Conservation (phyloP, 2,329 filamentous ascomycete species). For the Macrophomina tecta region DNA sequence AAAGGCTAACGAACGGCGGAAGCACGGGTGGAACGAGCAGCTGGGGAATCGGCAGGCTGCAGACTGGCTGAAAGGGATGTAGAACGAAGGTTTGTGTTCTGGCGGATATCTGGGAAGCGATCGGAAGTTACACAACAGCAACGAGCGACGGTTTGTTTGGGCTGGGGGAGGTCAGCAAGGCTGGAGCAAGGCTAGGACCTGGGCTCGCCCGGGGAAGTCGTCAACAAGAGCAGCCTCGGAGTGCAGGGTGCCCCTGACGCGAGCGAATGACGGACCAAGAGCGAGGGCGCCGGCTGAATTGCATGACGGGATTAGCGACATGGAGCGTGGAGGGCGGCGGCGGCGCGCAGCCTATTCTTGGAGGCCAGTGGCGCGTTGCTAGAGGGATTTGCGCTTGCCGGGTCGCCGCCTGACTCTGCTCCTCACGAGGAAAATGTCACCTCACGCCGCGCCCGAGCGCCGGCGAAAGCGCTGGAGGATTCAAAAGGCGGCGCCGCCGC, state of each 20-base stretch:
- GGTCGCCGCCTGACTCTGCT: slow-evolving; percentile 18
- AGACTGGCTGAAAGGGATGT: slow-evolving; percentile 3
- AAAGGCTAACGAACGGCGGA: neutral
- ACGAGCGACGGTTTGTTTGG: slow-evolving; percentile 23
- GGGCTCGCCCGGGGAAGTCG: slow-evolving; percentile 20
- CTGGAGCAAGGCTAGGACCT: slow-evolving; percentile 3
- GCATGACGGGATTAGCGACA: slow-evolving; percentile 21
- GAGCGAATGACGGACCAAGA: slow-evolving; percentile 20
- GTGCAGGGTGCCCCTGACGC: slow-evolving; percentile 21
- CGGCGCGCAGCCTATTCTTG: slow-evolving; percentile 18
- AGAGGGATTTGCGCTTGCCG: slow-evolving; percentile 23
- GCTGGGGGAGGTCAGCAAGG: slow-evolving; percentile 8
- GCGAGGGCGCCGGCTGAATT: slow-evolving; percentile 21
- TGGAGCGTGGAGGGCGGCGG: slow-evolving; percentile 23
- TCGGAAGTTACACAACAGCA: slow-evolving; percentile 24
- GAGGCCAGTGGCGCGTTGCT: slow-evolving; percentile 22
- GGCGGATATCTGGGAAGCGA: slow-evolving; percentile 12
- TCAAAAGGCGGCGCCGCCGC: slow-evolving; percentile 3
- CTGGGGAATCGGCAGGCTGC: neutral
- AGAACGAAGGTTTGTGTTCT: slow-evolving; percentile 23
- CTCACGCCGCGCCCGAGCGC: slow-evolving; percentile 2
- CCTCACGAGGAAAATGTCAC: slow-evolving; percentile 22
- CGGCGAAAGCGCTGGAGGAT: neutral
- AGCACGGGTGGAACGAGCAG: slow-evolving; percentile 18
- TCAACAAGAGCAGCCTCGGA: slow-evolving; percentile 3